These are phyloP conservation scores for Plasmodium yoelii DNA, from an alignment of 169 alveolate species.

Conservation along the genomic window DNA sequence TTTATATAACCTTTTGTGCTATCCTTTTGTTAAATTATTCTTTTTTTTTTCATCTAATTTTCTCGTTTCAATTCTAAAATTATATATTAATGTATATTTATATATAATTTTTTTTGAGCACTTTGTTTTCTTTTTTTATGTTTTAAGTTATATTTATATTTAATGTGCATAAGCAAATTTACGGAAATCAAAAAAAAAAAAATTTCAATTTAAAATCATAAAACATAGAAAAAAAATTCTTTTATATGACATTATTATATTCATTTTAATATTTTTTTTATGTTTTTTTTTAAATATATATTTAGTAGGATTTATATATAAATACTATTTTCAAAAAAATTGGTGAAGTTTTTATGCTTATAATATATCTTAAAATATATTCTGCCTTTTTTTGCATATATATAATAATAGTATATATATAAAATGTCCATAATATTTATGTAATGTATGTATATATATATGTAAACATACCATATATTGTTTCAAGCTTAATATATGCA, in stretches of 20 bases:
- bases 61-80: conserved; percentile 4
- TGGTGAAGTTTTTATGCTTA: too few species aligned
- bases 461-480: too few species aligned
- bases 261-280: background rate
- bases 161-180: background rate
- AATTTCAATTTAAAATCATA: conserved; percentile 5
- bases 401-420: too few species aligned
- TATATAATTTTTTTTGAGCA: conserved; percentile 25
- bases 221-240: background rate
- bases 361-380: too few species aligned
- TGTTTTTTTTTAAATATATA: background rate
- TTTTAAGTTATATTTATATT: background rate
- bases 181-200: background rate
- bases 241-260: background rate
- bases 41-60: background rate
- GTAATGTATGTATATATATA: too few species aligned
- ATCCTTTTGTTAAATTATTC: background rate
- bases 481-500: background rate
- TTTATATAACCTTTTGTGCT: background rate
- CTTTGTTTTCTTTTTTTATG: conserved; percentile 24
- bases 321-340: too few species aligned
- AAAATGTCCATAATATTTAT: too few species aligned
- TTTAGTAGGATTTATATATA: too few species aligned
- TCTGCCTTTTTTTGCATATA: too few species aligned
- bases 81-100: conserved; percentile 7